Conservation (phyloP, 2,329 filamentous ascomycete genomes). For the Fusarium sp. region DNA sequence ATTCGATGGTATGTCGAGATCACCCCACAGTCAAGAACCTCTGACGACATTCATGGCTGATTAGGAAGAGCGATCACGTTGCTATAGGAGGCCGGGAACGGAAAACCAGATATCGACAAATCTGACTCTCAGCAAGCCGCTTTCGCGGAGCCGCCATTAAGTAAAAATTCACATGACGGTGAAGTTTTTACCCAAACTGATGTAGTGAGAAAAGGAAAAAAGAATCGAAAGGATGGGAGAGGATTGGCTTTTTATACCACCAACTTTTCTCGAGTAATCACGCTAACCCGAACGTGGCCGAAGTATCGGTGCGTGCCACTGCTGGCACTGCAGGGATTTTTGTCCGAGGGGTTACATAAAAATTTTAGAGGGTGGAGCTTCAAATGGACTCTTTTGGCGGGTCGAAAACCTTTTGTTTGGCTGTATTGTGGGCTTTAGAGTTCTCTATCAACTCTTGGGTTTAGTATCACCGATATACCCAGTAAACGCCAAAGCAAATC, state of each 20-base stretch:
- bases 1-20: constrained; percentile 54
- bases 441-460: constrained; percentile 1
- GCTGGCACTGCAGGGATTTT: neutral
- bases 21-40: constrained; percentile 64
- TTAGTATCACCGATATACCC: neutral
- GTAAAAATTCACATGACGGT: constrained; percentile 50
- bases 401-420: neutral
- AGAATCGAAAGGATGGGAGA: neutral
- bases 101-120: constrained; percentile 61
- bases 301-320: neutral
- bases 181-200: constrained; percentile 28
- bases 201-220: constrained; percentile 12
- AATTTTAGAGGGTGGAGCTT: neutral
- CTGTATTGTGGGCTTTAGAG: constrained; percentile 1
- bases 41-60: constrained; percentile 52
- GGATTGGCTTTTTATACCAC: constrained; percentile 14
- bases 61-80: constrained; percentile 59
- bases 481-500: neutral
- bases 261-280: neutral
- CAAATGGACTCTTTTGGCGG: neutral
- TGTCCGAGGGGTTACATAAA: constrained; percentile 16
- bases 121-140: constrained; percentile 66
- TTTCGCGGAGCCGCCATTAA: constrained; percentile 62
- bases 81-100: constrained; percentile 65
- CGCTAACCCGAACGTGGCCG: neutral